Evolutionary conservation across 2,329 filamentous ascomycete species (phyloP), one percentile per base, ranked within the genome.

Genomic region (Cladosporium sp.): DNA sequence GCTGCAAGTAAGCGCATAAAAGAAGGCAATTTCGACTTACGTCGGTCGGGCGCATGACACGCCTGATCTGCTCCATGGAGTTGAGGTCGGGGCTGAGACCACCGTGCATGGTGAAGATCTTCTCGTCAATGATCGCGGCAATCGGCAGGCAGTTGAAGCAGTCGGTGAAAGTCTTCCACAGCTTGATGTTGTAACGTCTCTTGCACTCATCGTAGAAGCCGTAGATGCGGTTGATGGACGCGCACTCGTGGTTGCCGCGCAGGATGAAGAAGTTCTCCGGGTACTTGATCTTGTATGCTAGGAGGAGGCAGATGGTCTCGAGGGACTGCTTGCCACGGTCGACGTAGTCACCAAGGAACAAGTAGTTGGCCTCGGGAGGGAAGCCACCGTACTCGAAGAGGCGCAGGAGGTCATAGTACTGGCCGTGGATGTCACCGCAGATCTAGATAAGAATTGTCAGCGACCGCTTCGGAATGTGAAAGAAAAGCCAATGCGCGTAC

Each of bases 161-260:
- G 72, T 99, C 92, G 57, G 91, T 96, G 70, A 99, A 97, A 1
- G 92, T 97, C 82, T 99, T 99, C 92, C 92, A 97, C 55, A 97
- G 81, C 82, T 97, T 97, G 79, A 97, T 96, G 75, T 97, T 99
- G 78, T 95, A 97, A 63, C 92, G 83, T 68, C 93, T 86, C 80
- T 99, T 99, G 85, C 92, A 99, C 75, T 99, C 92, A 68, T 99
- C 93, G 79, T 99, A 99, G 79, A 99, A 99, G 54, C 93, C 93
- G 72, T 99, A 99, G 73, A 97, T 95, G 68, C 93, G 89, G 78
- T 95, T 99, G 79, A 99, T 95, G 47, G 89, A 95, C 53, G 93
- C 93, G 75, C 93, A 97, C 74, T 99, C 93, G 79, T 99, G 93
- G 79, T 99, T 99, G 58, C 93, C 93, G 61, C 93, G 89, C 53